Base-by-base conservation (phyloP, 768 basidiomycete genomes). In the Mycena olivaceomarginata region DNA sequence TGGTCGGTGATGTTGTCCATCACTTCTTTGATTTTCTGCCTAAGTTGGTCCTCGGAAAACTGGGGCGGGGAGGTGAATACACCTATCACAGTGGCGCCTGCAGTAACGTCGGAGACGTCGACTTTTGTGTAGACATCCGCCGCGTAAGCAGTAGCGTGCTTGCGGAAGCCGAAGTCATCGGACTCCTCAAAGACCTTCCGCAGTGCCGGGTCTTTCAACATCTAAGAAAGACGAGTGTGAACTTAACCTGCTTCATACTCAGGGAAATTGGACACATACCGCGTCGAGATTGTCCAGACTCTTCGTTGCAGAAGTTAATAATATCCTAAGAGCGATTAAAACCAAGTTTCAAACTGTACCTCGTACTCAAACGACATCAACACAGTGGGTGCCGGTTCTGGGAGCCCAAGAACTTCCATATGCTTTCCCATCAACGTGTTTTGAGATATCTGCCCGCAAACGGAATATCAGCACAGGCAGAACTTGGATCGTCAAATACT, bases 121-220 rank as follows among this genome's bases (percentile, higher is more conserved):
- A 75, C 41, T 53, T 16, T n/a, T 40, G 74, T 69, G 67, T 41
- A 25, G 18, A 75, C 39, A 64, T 75, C 74, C 48, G 74, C 74
- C 40, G 74, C 74, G 39, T 69, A 75, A 51, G 74, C 74, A 64
- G 59, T 75, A 25, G 74, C 59, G 51, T 41, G 18, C 31, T 69
- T 39, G 74, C 67, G 74, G 60, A 75, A 75, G 67, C 67, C 74
- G 25, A 75, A 75, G 67, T 75, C 62, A 65, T 75, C 74, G 51
- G 74, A 48, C 48, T 68, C 62, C n/a, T 59, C n/a, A 62, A 75
- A 16, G n/a, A 75, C 67, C 40, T 63, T 69, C 20, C 69, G 59
- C 46, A 75, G 48, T 18, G 74, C 60, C n/a, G 74, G 45, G 41
- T 75, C 74, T 75, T 69, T 69, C 39, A 75, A 60, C 67, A 75